Evolutionary conservation across 2,329 filamentous ascomycete species (phyloP), one percentile per base, ranked within the genome.

Genomic region (Fusarium avenaceum): DNA sequence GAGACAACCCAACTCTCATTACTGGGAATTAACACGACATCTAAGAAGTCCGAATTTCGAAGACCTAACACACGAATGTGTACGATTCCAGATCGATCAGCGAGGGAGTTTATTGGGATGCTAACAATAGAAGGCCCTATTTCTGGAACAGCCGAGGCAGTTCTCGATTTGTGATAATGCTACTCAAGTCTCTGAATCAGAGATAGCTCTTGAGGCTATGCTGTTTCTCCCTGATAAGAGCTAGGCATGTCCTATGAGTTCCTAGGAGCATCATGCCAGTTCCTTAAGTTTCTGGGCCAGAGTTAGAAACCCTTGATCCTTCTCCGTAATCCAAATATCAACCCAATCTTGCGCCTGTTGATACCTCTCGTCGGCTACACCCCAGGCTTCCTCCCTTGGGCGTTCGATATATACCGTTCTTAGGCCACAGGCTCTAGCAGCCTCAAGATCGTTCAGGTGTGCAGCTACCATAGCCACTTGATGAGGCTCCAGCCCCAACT

Each of bases 381-480:
- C 72, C 86, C 87, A 90, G 8, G 80, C 82, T 78, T 94, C 92
- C 78, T 96, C 92, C 43, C 77, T 70, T 4, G 79, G 76, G 59
- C 92, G 82, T 79, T 92, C 91, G 4, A 96, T 87, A 75, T 94
- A 96, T 4, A 96, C 83, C 0, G 91, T 92, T 71, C 85, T 83
- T 63, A 94, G 80, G 0, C 92, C 92, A 62, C 82, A 84, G 4
- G 72, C 75, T 71, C 87, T 88, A 6, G 92, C 92, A 0, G 85
- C 90, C 63, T 86, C 80, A 55, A 96, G 79, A 77, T 95, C 92
- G 7, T 74, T 77, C 59, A 95, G 79, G 79, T 95, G 92, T 38
- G 92, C 89, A 17, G 93, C 92, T 20, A 96, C 91, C 87, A 96
- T 88, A 20, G 88, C 90, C 58, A 92, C 90, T 73, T 94, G 83